Base-by-base conservation (phyloP, 257 asterid species). In the Nicotiana attenuata region DNA sequence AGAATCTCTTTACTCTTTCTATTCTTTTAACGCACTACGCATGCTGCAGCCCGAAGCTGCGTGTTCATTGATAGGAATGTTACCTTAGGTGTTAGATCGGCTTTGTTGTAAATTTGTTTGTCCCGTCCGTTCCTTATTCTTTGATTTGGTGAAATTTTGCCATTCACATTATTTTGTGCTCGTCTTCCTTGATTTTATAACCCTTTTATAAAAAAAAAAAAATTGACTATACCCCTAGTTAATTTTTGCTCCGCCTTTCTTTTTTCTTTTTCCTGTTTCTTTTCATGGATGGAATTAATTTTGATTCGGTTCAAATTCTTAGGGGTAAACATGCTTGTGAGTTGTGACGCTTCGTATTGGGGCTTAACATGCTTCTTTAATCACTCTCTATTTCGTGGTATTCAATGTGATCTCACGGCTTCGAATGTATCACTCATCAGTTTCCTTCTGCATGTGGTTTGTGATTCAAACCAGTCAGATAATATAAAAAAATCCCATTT, bases 121-220 rank as follows among this genome's bases (percentile, higher is more conserved):
- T 75, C 45, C 80, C 9, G 78, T 71, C 15, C 15, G 80, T 47
- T 75, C 63, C 41, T 50, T 75, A 50, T 75, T 75, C 45, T 75
- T 75, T 75, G 63, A 75, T 50, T 75, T 50, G 80, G 63, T 50
- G 63, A 60, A 26, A 24, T 50, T 75, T 50, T 47, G 63, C 45
- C 63, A 15, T 50, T 33, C 80, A 75, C 63, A 53, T 75, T 4
- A 75, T 75, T 33, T 75, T 50, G 41, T 50, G 63, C 63, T 50
- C 61, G 41, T 73, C 31, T 73, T 73, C 60, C 17, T 75, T 75
- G 80, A 75, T 75, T 75, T 75, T 75, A 17, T 75, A 50, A 52
- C 45, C 9, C 11, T 47, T 73, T 45, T 73, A 17, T 5, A 0
- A 3, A 29, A 29, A 3, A 17, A 10, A 20, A n/a, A 20, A 47